phyloP scores from a whole-genome alignment of 2,329 filamentous ascomycete species.

The Drechslerella coelobrocha region DNA sequence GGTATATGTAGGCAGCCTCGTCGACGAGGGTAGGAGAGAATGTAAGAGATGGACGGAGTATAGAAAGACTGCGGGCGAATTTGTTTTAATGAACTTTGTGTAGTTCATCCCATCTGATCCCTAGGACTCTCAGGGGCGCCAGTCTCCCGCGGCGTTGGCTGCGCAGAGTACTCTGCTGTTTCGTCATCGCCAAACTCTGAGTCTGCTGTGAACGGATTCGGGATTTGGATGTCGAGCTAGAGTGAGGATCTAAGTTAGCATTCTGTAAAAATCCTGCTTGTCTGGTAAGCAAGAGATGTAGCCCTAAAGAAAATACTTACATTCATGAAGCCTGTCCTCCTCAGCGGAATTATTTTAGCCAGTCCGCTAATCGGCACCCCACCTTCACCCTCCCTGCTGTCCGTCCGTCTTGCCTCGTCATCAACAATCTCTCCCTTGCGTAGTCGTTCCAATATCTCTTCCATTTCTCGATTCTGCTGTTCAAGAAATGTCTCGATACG shows the following conservation, averaged over 20 bases:
- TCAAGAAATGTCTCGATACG: constrained; percentile 82
- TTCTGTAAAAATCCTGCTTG: neutral
- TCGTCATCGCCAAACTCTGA: constrained; percentile 49
- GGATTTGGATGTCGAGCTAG: constrained; percentile 80
- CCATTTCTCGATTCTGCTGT: constrained; percentile 79
- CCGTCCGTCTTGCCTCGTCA: constrained; percentile 59
- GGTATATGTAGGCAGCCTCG: neutral
- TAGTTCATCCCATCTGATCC: constrained; percentile 25
- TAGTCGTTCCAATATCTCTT: constrained; percentile 61
- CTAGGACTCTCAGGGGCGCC: constrained; percentile 30
- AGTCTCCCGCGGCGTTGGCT: constrained; percentile 26
- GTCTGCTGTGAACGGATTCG: constrained; percentile 65
- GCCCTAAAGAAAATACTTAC: constrained; percentile 61
- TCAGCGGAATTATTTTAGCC: constrained; percentile 77
- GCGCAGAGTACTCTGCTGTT: constrained; percentile 36
- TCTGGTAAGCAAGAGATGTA: neutral
- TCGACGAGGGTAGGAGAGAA: neutral
- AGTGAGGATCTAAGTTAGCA: constrained; percentile 53
- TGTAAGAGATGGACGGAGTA: neutral
- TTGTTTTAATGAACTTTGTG: neutral
- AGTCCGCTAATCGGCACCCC: constrained; percentile 61
- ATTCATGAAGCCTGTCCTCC: constrained; percentile 86
- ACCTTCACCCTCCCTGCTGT: constrained; percentile 62
- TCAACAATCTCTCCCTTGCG: constrained; percentile 33
- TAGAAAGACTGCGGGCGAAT: neutral